Base-by-base conservation (phyloP, 768 basidiomycete species). In the Bullera alba region DNA sequence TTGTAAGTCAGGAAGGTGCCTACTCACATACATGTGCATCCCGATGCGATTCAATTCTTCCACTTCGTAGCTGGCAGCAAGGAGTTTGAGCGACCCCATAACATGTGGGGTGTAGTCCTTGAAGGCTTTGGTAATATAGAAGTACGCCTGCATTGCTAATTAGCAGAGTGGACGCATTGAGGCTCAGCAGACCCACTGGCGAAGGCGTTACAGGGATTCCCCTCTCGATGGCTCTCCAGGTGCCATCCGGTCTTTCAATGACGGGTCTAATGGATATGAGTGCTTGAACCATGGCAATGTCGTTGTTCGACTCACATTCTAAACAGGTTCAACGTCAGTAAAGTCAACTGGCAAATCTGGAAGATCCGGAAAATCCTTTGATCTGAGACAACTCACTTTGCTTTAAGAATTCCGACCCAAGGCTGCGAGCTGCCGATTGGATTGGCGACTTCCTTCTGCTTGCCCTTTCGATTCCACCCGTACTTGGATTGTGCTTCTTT, bases 141-240 rank as follows among this genome's bases (percentile, higher is more conserved):
- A 79, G 65, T 84, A 92, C 2, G 91, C 86, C n/a, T 75, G 32
- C 5, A 22, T 12, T n/a, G n/a, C n/a, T n/a, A n/a, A 19, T 35
- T 2, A 8, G 29, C 10, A 30, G 38, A 14, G 4, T 15, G 27
- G 17, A 6, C 38, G 22, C n/a, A 16, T n/a, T 28, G 50, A 32
- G 10, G 7, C 26, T 8, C 14, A 15, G 19, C 25, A 10, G 17
- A 43, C 49, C 19, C 34, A 73, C 74, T 32, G 77, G 70, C 42
- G 78, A 76, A 2, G 92, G 90, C 32, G 79, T 74, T 2, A 82
- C 80, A 3, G 87, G 86, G 4, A 77, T 76, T 5, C 83, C 82
- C 35, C 81, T 78, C 4, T 81, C 78, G 14, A 97, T 79, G 2
- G 87, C 93, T 29, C 88, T 81, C 89, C 91, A 95, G 57, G 84